phyloP scores from a whole-genome alignment of 148 eudicot genomes.

The Camellia sinensis region DNA sequence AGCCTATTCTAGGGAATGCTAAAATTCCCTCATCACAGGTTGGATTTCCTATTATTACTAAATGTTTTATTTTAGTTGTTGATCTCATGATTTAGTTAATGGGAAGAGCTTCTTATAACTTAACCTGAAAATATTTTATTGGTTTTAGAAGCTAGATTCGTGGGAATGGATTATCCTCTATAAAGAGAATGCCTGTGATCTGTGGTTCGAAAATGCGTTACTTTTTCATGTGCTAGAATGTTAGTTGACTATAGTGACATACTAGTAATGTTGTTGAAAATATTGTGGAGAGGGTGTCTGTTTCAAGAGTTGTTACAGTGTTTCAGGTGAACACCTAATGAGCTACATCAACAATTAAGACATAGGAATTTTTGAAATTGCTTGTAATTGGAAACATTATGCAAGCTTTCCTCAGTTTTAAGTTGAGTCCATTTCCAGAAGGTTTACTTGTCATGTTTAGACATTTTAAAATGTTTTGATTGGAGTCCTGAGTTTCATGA shows the following conservation, averaged over 20 bases:
- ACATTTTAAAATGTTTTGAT: not conserved
- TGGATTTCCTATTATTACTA: not conserved
- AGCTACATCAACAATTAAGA: not conserved
- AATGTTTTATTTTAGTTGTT: not conserved
- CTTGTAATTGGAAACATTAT: not conserved
- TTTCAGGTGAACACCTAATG: not conserved
- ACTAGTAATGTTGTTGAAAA: constrained; percentile 3
- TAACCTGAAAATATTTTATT: not conserved
- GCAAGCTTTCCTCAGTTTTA: not conserved
- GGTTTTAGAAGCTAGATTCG: not conserved
- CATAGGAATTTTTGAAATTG: not conserved
- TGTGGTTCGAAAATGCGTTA: not conserved
- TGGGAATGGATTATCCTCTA: not conserved
- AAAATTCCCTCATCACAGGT: not conserved
- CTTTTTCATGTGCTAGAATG: not conserved
- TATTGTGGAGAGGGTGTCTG: not conserved
- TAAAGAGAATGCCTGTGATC: not conserved
- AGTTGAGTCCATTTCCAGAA: not conserved
- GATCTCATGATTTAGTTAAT: not conserved
- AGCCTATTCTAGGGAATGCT: not conserved
- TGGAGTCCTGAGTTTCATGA: not conserved
- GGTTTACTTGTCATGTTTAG: not conserved
- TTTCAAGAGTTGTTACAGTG: not conserved
- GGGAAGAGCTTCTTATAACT: not conserved
- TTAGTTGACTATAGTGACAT: not conserved